Evolutionary conservation across 257 asterid genomes (phyloP).

Genomic region (Scutellaria baicalensis): DNA sequence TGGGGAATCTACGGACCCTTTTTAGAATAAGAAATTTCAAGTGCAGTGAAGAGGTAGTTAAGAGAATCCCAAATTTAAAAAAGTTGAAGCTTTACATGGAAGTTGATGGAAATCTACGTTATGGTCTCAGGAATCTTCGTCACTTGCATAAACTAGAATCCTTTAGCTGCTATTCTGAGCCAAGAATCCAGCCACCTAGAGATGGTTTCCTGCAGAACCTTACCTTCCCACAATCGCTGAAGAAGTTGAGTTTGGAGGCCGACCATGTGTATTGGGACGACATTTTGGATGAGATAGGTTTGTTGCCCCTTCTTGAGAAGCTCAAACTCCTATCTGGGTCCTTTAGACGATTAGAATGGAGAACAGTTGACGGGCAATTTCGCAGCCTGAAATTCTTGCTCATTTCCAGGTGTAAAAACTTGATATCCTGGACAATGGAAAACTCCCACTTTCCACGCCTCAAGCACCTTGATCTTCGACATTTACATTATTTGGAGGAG

Average conservation of each 20-base stretch:
- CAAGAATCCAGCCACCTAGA: no score
- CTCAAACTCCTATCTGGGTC: not conserved
- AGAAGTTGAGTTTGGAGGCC: not conserved
- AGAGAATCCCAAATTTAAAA: constrained; percentile 11
- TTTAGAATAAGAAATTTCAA: not conserved
- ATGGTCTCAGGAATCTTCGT: not conserved
- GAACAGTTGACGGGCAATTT: not conserved
- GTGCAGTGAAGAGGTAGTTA: not conserved
- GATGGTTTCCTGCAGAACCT: not conserved
- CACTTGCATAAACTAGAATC: not conserved
- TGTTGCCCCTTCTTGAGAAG: not conserved
- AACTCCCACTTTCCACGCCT: constrained; percentile 20
- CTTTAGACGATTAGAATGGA: not conserved
- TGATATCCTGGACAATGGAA: not conserved
- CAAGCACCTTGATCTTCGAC: not conserved
- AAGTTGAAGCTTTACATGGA: not conserved
- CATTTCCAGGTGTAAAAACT: not conserved
- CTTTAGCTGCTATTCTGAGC: not conserved
- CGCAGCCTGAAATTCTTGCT: not conserved
- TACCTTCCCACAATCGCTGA: constrained; percentile 1
- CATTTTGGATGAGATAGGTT: not conserved
- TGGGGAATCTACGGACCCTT: constrained; percentile 4
- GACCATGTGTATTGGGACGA: not conserved
- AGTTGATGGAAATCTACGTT: not conserved
- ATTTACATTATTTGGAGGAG: not conserved